These are phyloP conservation scores for Mycena alexandri DNA, from an alignment of 768 basidiomycete genomes.

Conservation along the genomic window DNA sequence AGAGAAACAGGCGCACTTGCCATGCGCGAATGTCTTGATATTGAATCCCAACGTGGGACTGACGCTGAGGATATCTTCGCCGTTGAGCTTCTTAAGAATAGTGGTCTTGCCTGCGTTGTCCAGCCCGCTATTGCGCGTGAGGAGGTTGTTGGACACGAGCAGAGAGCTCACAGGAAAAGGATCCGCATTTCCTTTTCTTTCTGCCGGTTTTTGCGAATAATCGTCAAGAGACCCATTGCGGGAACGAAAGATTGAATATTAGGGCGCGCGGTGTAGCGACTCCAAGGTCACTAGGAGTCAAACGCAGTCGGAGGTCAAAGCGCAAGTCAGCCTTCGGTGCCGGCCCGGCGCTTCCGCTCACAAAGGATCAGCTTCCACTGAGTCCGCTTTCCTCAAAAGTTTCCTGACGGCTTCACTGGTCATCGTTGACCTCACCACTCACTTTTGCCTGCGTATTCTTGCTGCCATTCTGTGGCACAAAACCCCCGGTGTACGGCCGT, in stretches of 20 bases:
- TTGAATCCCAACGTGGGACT: conserved; percentile 98
- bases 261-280: background rate
- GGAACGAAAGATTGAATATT: background rate
- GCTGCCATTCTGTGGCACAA: too few relatives aligned
- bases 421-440: too few relatives aligned
- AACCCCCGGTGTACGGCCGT: too few relatives aligned
- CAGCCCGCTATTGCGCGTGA: conserved; percentile 74
- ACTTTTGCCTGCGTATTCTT: too few relatives aligned
- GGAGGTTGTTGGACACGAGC: conserved; percentile 27
- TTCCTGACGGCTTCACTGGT: too few relatives aligned
- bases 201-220: conserved; percentile 94
- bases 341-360: conserved; percentile 8
- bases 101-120: conserved; percentile 99
- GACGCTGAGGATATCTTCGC: conserved; percentile 88
- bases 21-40: conserved; percentile 95
- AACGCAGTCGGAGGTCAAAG: background rate
- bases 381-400: background rate
- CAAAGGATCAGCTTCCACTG: conserved; percentile 16
- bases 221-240: conserved; percentile 94
- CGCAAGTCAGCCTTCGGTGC: background rate
- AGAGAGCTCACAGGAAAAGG: conserved; percentile 81
- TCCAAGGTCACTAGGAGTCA: conserved; percentile 6
- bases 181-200: conserved; percentile 98
- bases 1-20: conserved; percentile 70
- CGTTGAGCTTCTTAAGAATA: conserved; percentile 94